A percentile compares a stretch with the other conserved stretches of the same genome.
phyloP scores from a whole-genome alignment of 306 rosid species.

The Morella rubra region DNA sequence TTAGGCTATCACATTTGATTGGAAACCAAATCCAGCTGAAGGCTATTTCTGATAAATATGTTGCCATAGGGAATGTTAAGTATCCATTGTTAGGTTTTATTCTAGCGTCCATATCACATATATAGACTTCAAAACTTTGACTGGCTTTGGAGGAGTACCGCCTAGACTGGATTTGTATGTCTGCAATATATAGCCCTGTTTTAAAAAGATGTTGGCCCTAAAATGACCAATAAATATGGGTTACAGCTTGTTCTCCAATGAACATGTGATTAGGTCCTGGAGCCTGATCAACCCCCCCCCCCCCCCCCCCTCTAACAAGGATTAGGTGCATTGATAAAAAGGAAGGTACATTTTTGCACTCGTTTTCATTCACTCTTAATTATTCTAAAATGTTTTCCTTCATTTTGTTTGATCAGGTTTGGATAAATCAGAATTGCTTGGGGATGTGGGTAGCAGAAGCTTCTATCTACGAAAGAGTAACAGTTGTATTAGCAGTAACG shows the following conservation, averaged over 20 bases:
- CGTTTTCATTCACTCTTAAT: background rate
- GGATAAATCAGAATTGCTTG: constrained; percentile 65
- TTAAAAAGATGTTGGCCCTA: background rate
- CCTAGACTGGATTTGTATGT: background rate
- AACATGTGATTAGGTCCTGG: background rate
- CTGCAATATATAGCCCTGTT: background rate
- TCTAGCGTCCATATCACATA: background rate
- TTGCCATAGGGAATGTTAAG: background rate
- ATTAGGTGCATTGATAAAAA: no score
- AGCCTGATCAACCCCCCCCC: background rate
- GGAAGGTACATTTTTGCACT: background rate
- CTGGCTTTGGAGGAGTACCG: background rate
- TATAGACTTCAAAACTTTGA: background rate
- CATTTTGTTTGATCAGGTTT: constrained; percentile 48
- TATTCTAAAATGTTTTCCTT: background rate
- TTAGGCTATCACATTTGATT: no score
- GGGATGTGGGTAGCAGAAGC: constrained; percentile 73
- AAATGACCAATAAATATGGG: background rate
- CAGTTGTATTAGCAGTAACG: constrained; percentile 15
- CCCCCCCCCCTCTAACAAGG: no score
- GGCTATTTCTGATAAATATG: background rate
- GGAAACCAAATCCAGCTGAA: background rate
- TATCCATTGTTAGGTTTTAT: background rate
- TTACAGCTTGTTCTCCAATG: background rate
- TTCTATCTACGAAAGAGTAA: constrained; percentile 62